Base-by-base conservation (phyloP, 73 alveolate species). In the Paramecium biaurelia region DNA sequence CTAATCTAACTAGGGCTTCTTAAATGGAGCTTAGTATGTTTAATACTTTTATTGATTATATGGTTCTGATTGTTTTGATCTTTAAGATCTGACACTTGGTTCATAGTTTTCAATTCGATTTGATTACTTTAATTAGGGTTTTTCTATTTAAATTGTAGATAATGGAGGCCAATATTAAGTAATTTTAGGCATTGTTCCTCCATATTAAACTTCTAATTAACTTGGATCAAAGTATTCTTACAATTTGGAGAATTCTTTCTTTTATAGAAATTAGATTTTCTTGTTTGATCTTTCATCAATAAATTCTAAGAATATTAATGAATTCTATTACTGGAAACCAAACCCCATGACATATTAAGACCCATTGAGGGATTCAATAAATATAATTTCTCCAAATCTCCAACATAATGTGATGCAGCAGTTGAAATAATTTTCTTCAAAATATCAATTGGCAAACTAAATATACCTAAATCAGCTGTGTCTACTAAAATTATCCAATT, bases 361-460 rank as follows among this genome's bases (percentile, higher is more conserved):
- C 38, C 47, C 38, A 57, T 76, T 0, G 89, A 76, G 2, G 89
- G 89, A 41, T 76, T 76, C 43, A 76, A 41, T 2, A 76, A 1
- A 76, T 76, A 76, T 15, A 76, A 53, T 42, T 30, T 76, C 21
- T 76, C 89, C 11, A 76, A 42, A 76, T 76, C 41, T 14, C 89
- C 89, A 5, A 76, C 89, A 76, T 76, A 76, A 76, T 76, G 89
- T 1, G 89, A 56, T 6, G 89, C 42, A 37, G 89, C 89, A 24
- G 68, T 41, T 5, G 41, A 21, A 0, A 76, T 76, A 37, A 76
- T 76, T 23, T 76, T 20, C 42, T 76, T 76, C 26, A 76, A 37
- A n/a, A 76, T 76, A 4, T 76, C 89, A 7, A 76, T 41, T 5
- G 89, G 89, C 12, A 76, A 41, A 20, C 89, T 42, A 9, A 42